These are phyloP conservation scores for Venturia pyrina DNA, from an alignment of 2,329 filamentous ascomycete genomes.

Conservation along the genomic window DNA sequence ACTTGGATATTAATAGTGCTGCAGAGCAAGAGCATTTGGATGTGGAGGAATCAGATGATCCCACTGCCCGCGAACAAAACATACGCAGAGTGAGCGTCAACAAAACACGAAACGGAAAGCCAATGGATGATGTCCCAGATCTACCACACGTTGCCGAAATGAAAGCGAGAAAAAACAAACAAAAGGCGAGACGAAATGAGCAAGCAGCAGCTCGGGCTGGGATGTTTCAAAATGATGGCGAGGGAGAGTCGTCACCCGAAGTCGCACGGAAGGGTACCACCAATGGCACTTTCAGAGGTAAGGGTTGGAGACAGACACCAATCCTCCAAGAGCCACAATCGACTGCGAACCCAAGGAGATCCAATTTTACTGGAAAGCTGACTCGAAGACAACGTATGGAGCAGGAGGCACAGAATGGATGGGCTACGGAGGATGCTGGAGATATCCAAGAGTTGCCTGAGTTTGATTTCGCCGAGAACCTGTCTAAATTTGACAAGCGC, in stretches of 20 bases:
- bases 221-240: slow-evolving; percentile 21
- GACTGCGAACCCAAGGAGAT: slow-evolving; percentile 28
- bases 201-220: slow-evolving; percentile 32
- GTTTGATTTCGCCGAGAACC: slow-evolving; percentile 82
- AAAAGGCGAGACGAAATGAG: slow-evolving; percentile 35
- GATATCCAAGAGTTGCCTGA: slow-evolving; percentile 90
- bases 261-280: slow-evolving; percentile 20
- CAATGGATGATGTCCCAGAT: slow-evolving; percentile 26
- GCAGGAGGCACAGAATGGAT: slow-evolving; percentile 55
- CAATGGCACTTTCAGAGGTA: slow-evolving; percentile 38
- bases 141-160: slow-evolving; percentile 15
- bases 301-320: slow-evolving; percentile 59
- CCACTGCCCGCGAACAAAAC: slow-evolving; percentile 18
- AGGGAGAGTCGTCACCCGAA: slow-evolving; percentile 21
- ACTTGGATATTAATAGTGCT: slow-evolving; percentile 29
- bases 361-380: slow-evolving; percentile 24
- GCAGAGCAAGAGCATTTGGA: slow-evolving; percentile 23
- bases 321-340: slow-evolving; percentile 51
- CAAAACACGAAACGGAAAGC: slow-evolving; percentile 31
- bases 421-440: slow-evolving; percentile 92
- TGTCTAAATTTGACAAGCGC: slow-evolving; percentile 92
- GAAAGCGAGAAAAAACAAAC: slow-evolving; percentile 20
- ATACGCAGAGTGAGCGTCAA: slow-evolving; percentile 28
- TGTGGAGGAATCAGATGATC: slow-evolving; percentile 24
- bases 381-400: slow-evolving; percentile 21